Evolutionary conservation across 441 rosid genomes (phyloP).

Genomic region (Adansonia grandidieri): DNA sequence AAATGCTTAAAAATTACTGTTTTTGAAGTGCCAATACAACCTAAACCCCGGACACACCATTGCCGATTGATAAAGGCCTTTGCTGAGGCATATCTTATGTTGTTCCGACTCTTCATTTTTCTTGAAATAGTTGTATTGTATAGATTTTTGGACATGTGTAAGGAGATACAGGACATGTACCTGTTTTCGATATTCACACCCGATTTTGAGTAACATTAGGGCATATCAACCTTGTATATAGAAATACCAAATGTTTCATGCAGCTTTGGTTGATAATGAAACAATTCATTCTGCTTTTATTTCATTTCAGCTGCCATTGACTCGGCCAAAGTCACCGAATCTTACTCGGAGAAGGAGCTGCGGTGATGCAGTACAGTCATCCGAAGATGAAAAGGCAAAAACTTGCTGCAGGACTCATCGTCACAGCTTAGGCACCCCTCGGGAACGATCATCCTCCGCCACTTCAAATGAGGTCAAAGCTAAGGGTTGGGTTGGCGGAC

Average conservation of each 20-base stretch:
- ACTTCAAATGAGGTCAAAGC: background rate
- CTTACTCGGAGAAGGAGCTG: conserved; percentile 29
- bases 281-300: conserved; percentile 3
- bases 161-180: no score
- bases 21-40: background rate
- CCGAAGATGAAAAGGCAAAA: conserved; percentile 14
- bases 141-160: no score
- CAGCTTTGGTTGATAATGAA: conserved; percentile 1
- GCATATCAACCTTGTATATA: background rate
- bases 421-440: conserved; percentile 17
- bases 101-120: no score
- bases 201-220: no score
- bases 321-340: conserved; percentile 33
- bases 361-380: conserved; percentile 10
- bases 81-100: background rate
- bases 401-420: conserved; percentile 19
- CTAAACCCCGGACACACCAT: background rate
- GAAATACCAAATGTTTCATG: background rate
- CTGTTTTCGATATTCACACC: no score
- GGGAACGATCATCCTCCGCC: background rate
- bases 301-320: conserved; percentile 32
- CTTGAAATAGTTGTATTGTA: no score
- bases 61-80: background rate
- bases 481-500: conserved; percentile 10
- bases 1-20: background rate